These are phyloP conservation scores for Paraphoma sp. DNA, from an alignment of 2,329 filamentous ascomycete species.

Conservation along the genomic window DNA sequence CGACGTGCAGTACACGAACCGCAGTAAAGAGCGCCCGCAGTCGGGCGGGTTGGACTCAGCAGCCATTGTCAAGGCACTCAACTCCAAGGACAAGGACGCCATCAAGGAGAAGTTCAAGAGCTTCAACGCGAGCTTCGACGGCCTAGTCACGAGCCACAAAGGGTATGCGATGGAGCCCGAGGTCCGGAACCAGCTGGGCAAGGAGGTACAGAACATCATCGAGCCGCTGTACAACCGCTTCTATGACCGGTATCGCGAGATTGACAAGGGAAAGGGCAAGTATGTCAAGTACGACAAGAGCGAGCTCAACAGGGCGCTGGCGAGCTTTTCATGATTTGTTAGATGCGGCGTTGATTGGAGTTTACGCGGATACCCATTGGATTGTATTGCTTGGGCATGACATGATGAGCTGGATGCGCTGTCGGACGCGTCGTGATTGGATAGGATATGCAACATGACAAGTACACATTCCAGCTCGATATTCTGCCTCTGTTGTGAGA, in stretches of 20 bases:
- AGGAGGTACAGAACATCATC: slow-evolving; percentile 88
- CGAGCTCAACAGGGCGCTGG: slow-evolving; percentile 70
- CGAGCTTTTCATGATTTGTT: slow-evolving; percentile 49
- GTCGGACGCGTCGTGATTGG: slow-evolving; percentile 24
- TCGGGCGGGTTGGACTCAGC: slow-evolving; percentile 75
- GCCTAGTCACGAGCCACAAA: slow-evolving; percentile 83
- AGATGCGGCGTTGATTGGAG: slow-evolving; percentile 26
- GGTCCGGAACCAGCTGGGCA: slow-evolving; percentile 78
- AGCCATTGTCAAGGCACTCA: slow-evolving; percentile 81
- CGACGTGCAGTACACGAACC: slow-evolving; percentile 92
- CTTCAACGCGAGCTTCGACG: slow-evolving; percentile 91
- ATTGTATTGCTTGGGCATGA: slow-evolving; percentile 26
- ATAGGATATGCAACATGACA: slow-evolving; percentile 8
- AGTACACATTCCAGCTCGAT: not conserved
- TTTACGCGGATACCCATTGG: slow-evolving; percentile 43
- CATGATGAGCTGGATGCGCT: slow-evolving; percentile 15
- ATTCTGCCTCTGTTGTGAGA: too few species aligned
- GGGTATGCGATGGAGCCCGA: slow-evolving; percentile 88
- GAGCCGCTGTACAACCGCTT: slow-evolving; percentile 95
- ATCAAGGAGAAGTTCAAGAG: slow-evolving; percentile 95
- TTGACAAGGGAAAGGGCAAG: slow-evolving; percentile 97
- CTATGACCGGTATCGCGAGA: slow-evolving; percentile 96
- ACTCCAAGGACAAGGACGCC: slow-evolving; percentile 90
- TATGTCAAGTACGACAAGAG: slow-evolving; percentile 90
- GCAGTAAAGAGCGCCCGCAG: slow-evolving; percentile 66